These are phyloP conservation scores for Populus davidiana DNA, from an alignment of 345 rosid genomes.

Conservation along the genomic window DNA sequence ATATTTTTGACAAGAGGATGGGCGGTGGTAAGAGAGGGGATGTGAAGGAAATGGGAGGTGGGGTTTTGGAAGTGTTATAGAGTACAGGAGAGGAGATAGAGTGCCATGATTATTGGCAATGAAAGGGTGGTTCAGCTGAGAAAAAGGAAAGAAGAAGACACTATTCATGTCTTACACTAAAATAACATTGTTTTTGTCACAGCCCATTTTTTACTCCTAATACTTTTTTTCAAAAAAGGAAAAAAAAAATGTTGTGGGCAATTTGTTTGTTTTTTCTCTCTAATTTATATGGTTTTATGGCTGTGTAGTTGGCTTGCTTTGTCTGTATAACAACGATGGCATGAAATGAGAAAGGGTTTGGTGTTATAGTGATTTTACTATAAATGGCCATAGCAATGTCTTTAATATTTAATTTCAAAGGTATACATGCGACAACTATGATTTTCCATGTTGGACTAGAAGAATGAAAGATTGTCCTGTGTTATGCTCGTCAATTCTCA, in stretches of 20 bases:
- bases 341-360: slow-evolving; percentile 24
- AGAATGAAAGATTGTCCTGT: neutral
- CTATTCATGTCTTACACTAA: too few relatives aligned
- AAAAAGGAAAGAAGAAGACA: too few relatives aligned
- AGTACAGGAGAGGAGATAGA: too few relatives aligned
- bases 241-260: slow-evolving; percentile 13
- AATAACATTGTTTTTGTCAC: too few relatives aligned
- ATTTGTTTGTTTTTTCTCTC: slow-evolving; percentile 3
- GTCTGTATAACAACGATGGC: slow-evolving; percentile 10
- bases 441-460: neutral
- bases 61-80: too few relatives aligned
- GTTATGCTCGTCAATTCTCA: neutral
- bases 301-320: slow-evolving; percentile 11
- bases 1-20: too few relatives aligned
- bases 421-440: neutral
- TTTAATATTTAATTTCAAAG: neutral
- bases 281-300: slow-evolving; percentile 18
- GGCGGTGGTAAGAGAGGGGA: too few relatives aligned
- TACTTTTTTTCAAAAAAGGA: too few relatives aligned
- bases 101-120: too few relatives aligned
- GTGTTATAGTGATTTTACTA: slow-evolving; percentile 7
- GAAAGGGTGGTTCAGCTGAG: too few relatives aligned
- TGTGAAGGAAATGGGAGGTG: too few relatives aligned
- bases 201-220: too few relatives aligned
- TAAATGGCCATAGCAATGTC: neutral